A percentile compares a stretch with the other conserved stretches of the same genome.
Conservation (phyloP, 139 green algal genomes). For the Chlamydomonas eustigma region DNA sequence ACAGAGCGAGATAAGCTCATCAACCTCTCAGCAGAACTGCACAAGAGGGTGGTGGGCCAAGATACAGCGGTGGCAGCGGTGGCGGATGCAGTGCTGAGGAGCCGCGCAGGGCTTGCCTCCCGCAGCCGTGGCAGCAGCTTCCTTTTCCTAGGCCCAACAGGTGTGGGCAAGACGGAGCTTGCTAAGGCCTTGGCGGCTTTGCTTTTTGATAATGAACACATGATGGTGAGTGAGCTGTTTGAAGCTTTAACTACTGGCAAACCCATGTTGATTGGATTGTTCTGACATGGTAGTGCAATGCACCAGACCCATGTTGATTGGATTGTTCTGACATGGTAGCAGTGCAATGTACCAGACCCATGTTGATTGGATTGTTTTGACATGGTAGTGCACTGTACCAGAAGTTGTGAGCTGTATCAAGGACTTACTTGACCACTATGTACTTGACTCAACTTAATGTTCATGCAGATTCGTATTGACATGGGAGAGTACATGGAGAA, state of each 20-base stretch:
- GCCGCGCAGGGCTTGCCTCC: conserved; percentile 26
- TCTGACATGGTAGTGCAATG: too few species aligned
- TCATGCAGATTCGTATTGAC: conserved; percentile 73
- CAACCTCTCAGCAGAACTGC: conserved; percentile 78
- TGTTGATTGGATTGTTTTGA: too few species aligned
- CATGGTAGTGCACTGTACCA: too few species aligned
- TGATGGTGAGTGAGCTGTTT: too few species aligned
- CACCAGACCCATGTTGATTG: too few species aligned
- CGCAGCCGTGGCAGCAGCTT: conserved; percentile 65
- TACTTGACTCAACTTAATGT: background rate
- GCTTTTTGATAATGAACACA: conserved; percentile 86
- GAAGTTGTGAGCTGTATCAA: too few species aligned
- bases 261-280: too few species aligned
- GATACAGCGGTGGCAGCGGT: conserved; percentile 86
- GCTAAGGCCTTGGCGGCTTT: conserved; percentile 85
- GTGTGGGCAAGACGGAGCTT: conserved; percentile 98
- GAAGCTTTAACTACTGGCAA: too few species aligned
- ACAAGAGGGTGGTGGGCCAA: conserved; percentile 84
- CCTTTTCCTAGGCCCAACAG: conserved; percentile 86
- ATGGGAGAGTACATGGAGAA: conserved; percentile 98
- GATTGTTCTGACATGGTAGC: too few species aligned
- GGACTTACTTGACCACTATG: background rate
- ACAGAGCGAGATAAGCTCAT: conserved; percentile 89
- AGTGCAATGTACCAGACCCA: too few species aligned
- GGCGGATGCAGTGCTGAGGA: conserved; percentile 85